phyloP scores from a whole-genome alignment of 2,329 filamentous ascomycete species.

The Fonsecaea erecta region DNA sequence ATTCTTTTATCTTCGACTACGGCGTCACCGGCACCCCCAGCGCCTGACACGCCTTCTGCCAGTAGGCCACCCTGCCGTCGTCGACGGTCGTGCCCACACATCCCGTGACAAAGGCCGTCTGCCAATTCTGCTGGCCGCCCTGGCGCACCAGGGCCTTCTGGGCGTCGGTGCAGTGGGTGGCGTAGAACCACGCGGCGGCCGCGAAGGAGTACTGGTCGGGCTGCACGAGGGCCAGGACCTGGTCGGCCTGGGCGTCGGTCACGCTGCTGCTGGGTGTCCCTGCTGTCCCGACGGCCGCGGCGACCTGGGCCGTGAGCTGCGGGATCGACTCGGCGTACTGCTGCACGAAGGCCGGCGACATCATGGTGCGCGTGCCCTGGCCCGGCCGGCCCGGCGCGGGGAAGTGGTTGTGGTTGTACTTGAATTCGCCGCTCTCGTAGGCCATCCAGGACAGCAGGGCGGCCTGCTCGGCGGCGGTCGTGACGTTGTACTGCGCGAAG shows the following conservation, averaged over 20 bases:
- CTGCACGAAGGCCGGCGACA: conserved; percentile 60
- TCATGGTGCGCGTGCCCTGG: conserved; percentile 74
- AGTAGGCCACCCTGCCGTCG: conserved; percentile 54
- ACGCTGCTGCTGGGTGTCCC: too few species aligned
- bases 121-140: conserved; percentile 57
- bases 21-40: conserved; percentile 40
- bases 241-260: conserved; percentile 22
- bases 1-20: too few species aligned
- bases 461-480: conserved; percentile 64
- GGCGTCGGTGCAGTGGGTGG: conserved; percentile 56
- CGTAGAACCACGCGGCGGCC: conserved; percentile 66
- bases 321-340: conserved; percentile 59
- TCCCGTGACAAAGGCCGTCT: conserved; percentile 54
- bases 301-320: conserved; percentile 46
- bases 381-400: conserved; percentile 57
- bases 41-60: conserved; percentile 53
- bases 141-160: conserved; percentile 52
- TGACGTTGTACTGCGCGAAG: conserved; percentile 64
- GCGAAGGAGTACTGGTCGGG: conserved; percentile 60
- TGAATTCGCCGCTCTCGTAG: conserved; percentile 71
- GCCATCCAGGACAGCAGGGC: conserved; percentile 72
- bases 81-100: conserved; percentile 60
- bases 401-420: conserved; percentile 71
- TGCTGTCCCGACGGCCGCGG: conserved; percentile 44
- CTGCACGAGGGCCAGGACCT: conserved; percentile 57